These are phyloP conservation scores for Yamadazyma diospyri DNA, from an alignment of 1,139 yeast species.

Conservation along the genomic window DNA sequence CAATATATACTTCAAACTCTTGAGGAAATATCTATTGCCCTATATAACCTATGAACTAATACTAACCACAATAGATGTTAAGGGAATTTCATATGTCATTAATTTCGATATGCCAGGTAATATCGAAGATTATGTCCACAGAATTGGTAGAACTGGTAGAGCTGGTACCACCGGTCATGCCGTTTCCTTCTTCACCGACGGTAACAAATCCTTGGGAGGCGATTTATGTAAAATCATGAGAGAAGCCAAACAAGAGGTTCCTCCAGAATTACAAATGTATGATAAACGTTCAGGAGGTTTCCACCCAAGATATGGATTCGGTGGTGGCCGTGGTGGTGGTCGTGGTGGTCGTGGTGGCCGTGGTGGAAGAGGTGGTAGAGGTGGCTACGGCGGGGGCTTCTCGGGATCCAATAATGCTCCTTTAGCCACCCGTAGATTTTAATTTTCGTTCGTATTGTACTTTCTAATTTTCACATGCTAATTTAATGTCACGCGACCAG, in stretches of 20 bases:
- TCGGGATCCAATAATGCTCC: slow-evolving; percentile 33
- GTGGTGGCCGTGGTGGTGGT: slow-evolving; percentile 49
- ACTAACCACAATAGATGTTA: slow-evolving; percentile 72
- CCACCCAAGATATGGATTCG: slow-evolving; percentile 56
- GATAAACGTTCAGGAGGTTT: slow-evolving; percentile 53
- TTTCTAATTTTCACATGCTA: slow-evolving; percentile 10
- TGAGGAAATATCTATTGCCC: slow-evolving; percentile 1
- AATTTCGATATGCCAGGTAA: slow-evolving; percentile 98
- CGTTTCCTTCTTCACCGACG: slow-evolving; percentile 88
- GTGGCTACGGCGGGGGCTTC: slow-evolving; percentile 23
- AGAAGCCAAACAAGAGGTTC: slow-evolving; percentile 92
- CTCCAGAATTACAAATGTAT: slow-evolving; percentile 56
- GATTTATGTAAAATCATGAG: slow-evolving; percentile 85
- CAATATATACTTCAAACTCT: slow-evolving; percentile 4
- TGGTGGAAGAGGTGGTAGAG: slow-evolving; percentile 26
- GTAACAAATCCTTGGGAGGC: slow-evolving; percentile 83
- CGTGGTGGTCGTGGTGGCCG: slow-evolving; percentile 45
- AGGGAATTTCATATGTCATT: slow-evolving; percentile 89
- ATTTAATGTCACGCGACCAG: slow-evolving; percentile 11
- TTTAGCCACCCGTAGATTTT: slow-evolving; percentile 30
- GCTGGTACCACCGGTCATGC: slow-evolving; percentile 97
- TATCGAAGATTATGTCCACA: slow-evolving; percentile 94
- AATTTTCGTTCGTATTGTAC: slow-evolving; percentile 7
- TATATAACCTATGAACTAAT: slow-evolving; percentile 5
- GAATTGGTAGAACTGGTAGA: slow-evolving; percentile 98